Conservation (phyloP, 257 asterid genomes). For the Gentiana macrophylla region DNA sequence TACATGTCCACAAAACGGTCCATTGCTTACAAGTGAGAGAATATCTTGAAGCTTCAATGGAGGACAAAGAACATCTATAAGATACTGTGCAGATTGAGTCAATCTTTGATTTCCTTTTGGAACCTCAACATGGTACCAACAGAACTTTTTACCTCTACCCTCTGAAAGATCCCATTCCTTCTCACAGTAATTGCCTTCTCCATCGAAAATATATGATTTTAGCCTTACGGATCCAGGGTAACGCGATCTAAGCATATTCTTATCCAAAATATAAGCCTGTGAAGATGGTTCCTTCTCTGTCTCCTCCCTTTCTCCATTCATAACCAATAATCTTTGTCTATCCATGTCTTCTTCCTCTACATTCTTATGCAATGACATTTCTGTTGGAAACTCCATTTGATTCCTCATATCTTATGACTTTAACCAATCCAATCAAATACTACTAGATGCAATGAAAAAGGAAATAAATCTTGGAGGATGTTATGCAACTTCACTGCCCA, state of each 20-base stretch:
- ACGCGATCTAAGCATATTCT: conserved; percentile 13
- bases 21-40: conserved; percentile 77
- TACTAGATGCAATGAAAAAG: not conserved
- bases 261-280: conserved; percentile 11
- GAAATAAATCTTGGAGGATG: not conserved
- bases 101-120: conserved; percentile 79
- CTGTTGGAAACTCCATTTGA: conserved; percentile 44
- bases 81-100: conserved; percentile 70
- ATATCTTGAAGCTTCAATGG: conserved; percentile 96
- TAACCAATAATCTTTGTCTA: conserved; percentile 9
- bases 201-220: conserved; percentile 81
- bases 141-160: conserved; percentile 79
- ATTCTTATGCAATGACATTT: conserved; percentile 10
- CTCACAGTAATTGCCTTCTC: conserved; percentile 65
- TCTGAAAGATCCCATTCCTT: conserved; percentile 88
- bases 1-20: conserved; percentile 86
- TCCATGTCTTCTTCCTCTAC: conserved; percentile 45
- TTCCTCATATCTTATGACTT: not conserved
- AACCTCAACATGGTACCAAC: conserved; percentile 98
- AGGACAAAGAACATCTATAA: conserved; percentile 85
- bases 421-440: not conserved
- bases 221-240: conserved; percentile 53
- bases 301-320: conserved; percentile 23
- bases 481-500: conserved; percentile 4
- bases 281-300: conserved; percentile 28